Percentiles rank a stretch among this genome's conserved stretches.
phyloP scores from a whole-genome alignment of 2,329 filamentous ascomycete species.

The Aspergillus cejpii region DNA sequence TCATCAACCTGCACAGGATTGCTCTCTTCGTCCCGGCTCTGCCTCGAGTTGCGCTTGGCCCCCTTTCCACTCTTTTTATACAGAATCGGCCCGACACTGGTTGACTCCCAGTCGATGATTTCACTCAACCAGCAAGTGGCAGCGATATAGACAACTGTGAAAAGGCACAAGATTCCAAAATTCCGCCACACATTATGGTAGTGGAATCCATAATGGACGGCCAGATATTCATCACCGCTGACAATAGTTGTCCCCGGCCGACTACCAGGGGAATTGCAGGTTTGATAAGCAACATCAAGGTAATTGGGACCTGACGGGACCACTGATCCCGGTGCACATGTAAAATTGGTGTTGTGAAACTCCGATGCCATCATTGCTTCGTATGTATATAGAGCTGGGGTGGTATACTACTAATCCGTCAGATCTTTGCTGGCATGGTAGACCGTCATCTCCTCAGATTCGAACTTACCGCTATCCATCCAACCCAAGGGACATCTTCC shows the following conservation, averaged over 20 bases:
- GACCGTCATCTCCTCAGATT: not conserved
- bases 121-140: conserved; percentile 63
- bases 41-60: conserved; percentile 6
- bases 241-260: conserved; percentile 45
- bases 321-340: conserved; percentile 50
- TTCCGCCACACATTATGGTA: conserved; percentile 60
- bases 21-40: conserved; percentile 20
- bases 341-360: conserved; percentile 49
- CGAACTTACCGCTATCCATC: conserved; percentile 44
- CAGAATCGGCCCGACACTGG: conserved; percentile 56
- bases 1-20: conserved; percentile 22
- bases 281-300: conserved; percentile 49
- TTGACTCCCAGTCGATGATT: conserved; percentile 52
- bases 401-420: conserved; percentile 36
- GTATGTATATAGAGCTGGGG: conserved; percentile 51
- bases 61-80: conserved; percentile 54
- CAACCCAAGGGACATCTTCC: conserved; percentile 54
- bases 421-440: not conserved
- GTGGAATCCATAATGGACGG: conserved; percentile 45
- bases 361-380: conserved; percentile 60
- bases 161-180: conserved; percentile 67
- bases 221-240: conserved; percentile 49
- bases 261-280: conserved; percentile 52
- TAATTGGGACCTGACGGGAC: conserved; percentile 50
- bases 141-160: conserved; percentile 61